These are phyloP conservation scores for Carnegiea gigantea DNA, from an alignment of 179 eudicot genomes.

Conservation along the genomic window DNA sequence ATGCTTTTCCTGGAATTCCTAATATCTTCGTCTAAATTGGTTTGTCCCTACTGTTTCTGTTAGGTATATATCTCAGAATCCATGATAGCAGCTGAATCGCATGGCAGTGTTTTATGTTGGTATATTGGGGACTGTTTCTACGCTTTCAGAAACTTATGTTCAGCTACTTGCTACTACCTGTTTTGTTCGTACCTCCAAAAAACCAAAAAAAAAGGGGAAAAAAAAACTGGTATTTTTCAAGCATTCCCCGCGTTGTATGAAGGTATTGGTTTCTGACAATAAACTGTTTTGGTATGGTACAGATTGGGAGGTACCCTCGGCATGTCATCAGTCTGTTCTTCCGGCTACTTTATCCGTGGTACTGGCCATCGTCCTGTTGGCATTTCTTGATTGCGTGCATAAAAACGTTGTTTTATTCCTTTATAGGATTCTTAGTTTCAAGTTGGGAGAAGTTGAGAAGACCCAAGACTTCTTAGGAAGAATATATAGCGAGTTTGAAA, in stretches of 20 bases:
- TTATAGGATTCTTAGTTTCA: conserved; percentile 59
- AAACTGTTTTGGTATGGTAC: conserved; percentile 15
- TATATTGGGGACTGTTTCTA: background rate
- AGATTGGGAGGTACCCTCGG: conserved; percentile 96
- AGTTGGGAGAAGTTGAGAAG: conserved; percentile 58
- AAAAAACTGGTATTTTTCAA: background rate
- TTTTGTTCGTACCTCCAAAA: too few species aligned
- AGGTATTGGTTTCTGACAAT: background rate
- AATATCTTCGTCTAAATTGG: background rate
- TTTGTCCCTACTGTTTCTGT: background rate
- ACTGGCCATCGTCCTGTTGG: conserved; percentile 99
- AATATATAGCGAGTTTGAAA: conserved; percentile 12
- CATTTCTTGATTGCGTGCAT: conserved; percentile 68
- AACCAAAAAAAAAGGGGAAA: too few species aligned
- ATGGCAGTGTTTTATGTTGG: background rate
- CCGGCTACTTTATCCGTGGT: conserved; percentile 92
- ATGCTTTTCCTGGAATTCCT: too few species aligned
- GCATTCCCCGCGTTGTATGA: background rate
- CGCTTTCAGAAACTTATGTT: background rate
- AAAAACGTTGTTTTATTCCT: conserved; percentile 57
- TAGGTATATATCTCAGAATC: background rate
- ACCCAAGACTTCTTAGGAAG: conserved; percentile 35
- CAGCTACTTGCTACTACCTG: too few species aligned
- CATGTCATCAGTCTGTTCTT: conserved; percentile 90
- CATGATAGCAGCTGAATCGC: background rate